A percentile compares a stretch with the other conserved stretches of the same genome.
Evolutionary conservation across 441 rosid genomes (phyloP).

Genomic region (Codiaeum variegatum): DNA sequence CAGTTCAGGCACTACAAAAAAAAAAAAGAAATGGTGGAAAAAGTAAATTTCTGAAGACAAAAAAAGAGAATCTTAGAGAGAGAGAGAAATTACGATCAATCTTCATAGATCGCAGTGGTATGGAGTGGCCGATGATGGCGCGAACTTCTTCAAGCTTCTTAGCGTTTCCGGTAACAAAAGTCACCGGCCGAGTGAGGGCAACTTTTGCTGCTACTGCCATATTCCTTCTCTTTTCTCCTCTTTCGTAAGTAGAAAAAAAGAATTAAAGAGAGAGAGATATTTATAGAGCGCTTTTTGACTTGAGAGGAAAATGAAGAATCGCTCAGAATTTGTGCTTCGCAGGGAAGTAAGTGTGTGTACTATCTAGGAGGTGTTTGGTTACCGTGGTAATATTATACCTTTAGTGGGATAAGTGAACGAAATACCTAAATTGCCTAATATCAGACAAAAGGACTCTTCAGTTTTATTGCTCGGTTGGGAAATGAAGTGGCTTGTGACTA

Average conservation of each 20-base stretch:
- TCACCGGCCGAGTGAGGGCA: constrained; percentile 67
- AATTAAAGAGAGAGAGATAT: background rate
- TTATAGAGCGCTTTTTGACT: background rate
- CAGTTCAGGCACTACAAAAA: constrained; percentile 65
- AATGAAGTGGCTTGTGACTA: background rate
- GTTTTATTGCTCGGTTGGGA: background rate
- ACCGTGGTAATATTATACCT: no score
- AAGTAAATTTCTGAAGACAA: background rate
- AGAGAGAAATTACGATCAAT: constrained; percentile 50
- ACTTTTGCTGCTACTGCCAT: constrained; percentile 37
- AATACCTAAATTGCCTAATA: no score
- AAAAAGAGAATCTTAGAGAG: background rate
- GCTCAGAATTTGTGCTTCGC: constrained; percentile 1
- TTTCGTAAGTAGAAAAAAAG: background rate
- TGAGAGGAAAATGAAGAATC: background rate
- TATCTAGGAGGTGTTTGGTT: no score
- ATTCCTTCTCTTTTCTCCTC: background rate
- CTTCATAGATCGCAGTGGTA: constrained; percentile 84
- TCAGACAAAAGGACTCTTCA: no score
- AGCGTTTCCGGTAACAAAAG: constrained; percentile 89
- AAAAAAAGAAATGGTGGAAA: background rate
- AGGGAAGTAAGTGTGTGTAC: background rate
- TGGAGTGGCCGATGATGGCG: constrained; percentile 72
- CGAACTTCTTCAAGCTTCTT: constrained; percentile 96
- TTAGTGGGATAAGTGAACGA: no score